These are phyloP conservation scores for Corchorus capsularis DNA, from an alignment of 345 rosid genomes.

Conservation along the genomic window DNA sequence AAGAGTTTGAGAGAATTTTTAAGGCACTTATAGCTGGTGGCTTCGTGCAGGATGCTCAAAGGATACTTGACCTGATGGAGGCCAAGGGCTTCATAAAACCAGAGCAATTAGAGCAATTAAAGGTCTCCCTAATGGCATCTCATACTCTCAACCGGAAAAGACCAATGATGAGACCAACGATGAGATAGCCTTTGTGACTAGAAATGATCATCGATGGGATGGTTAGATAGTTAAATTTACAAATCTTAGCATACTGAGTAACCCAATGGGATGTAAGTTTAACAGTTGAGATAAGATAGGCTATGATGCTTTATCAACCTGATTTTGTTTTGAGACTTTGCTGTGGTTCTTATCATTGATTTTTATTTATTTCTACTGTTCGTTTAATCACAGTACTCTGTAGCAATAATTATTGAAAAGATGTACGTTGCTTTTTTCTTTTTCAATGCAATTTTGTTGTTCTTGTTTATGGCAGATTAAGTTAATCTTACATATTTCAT, in stretches of 20 bases:
- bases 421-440: neutral
- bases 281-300: neutral
- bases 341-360: neutral
- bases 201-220: slow-evolving; percentile 5
- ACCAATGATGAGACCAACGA: slow-evolving; percentile 26
- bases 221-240: neutral
- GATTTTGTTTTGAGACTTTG: neutral
- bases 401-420: slow-evolving; percentile 6
- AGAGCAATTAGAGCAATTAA: slow-evolving; percentile 37
- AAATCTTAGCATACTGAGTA: neutral
- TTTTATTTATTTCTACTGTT: neutral
- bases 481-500: neutral
- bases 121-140: slow-evolving; percentile 32
- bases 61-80: slow-evolving; percentile 56
- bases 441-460: neutral
- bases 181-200: slow-evolving; percentile 3
- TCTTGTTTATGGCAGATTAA: neutral
- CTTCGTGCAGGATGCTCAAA: slow-evolving; percentile 63
- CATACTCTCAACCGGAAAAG: slow-evolving; percentile 27
- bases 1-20: slow-evolving; percentile 64
- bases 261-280: neutral
- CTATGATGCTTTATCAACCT: neutral
- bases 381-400: neutral
- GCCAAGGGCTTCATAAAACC: slow-evolving; percentile 51
- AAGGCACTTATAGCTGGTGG: slow-evolving; percentile 62